Evolutionary conservation across 345 rosid genomes (phyloP).

Genomic region (Populus pruinosa): DNA sequence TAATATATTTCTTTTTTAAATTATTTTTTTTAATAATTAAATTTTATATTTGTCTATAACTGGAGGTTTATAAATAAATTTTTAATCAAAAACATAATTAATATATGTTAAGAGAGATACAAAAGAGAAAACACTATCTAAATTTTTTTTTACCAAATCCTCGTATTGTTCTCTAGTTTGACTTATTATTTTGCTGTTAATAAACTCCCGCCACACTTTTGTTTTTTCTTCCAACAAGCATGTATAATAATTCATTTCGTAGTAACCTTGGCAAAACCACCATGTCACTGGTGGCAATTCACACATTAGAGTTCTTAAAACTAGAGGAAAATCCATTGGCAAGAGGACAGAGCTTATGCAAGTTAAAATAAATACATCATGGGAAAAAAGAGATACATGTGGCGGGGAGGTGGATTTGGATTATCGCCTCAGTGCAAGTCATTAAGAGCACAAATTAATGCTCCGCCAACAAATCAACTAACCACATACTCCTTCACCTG

Average conservation of each 20-base stretch:
- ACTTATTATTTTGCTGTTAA: too few relatives aligned
- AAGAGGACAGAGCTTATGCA: background rate
- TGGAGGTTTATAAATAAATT: too few relatives aligned
- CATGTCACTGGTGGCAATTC: background rate
- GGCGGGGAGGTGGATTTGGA: background rate
- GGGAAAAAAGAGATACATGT: background rate
- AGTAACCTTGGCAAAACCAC: background rate
- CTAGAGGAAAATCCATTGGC: background rate
- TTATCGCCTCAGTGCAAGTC: conserved; percentile 1
- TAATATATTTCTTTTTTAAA: too few relatives aligned
- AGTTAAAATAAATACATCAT: background rate
- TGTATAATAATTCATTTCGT: background rate
- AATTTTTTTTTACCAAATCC: too few relatives aligned
- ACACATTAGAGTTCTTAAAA: background rate
- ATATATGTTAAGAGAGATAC: too few relatives aligned
- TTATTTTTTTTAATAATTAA: too few relatives aligned
- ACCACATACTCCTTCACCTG: conserved; percentile 64
- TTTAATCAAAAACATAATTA: too few relatives aligned
- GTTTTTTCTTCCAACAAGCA: too few relatives aligned
- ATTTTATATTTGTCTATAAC: accelerated
- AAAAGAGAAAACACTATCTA: too few relatives aligned
- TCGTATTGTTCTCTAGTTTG: too few relatives aligned
- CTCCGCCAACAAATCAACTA: conserved; percentile 65
- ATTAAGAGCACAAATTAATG: conserved; percentile 52
- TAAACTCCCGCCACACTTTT: too few relatives aligned